Base-by-base conservation (phyloP, 306 rosid genomes). In the Prunus mongolica region DNA sequence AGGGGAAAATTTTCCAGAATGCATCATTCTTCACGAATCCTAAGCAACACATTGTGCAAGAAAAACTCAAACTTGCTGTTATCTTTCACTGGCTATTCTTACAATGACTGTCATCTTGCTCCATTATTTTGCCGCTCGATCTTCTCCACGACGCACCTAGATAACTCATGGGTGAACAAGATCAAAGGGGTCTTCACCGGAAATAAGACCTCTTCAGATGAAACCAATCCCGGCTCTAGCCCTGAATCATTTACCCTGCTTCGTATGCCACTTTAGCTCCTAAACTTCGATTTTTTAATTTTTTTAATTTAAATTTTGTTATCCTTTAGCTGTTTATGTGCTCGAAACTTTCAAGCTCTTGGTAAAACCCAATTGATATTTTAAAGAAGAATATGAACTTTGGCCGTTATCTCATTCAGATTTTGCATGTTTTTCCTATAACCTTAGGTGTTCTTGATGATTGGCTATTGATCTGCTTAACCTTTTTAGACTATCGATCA, bases 181-280 rank as follows among this genome's bases (percentile, higher is more conserved):
- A 78, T 92, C 49, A 94, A 92, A 84, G 93, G 87, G 12, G 93
- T 76, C 86, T 81, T 94, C 77, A 89, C 96, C 14, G 96, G 97
- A 32, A 64, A 89, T 50, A 87, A 86, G 60, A 16, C 73, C 76
- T 32, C 89, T 47, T 16, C 61, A 34, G 88, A 73, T 10, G 82
- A 57, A 12, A 7, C 86, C 25, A 70, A 76, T 47, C 12, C 70
- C 81, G 60, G 76, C 86, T 77, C 89, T 66, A 84, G 83, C 8
- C 44, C 9, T 38, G 44, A 38, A 38, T 85, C 92, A 2, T 88
- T 92, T 79, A 89, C 97, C 0, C 80, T 94, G 18, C 87, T 88
- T 70, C 74, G 97, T 94, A 55, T 63, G 77, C 25, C 60, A 8
- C 45, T 64, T 66, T 56, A 67, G 20, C 49, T 69, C 22, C 4